Evolutionary conservation across 2,329 filamentous ascomycete genomes (phyloP).

Genomic region (Beauveria varroae): DNA sequence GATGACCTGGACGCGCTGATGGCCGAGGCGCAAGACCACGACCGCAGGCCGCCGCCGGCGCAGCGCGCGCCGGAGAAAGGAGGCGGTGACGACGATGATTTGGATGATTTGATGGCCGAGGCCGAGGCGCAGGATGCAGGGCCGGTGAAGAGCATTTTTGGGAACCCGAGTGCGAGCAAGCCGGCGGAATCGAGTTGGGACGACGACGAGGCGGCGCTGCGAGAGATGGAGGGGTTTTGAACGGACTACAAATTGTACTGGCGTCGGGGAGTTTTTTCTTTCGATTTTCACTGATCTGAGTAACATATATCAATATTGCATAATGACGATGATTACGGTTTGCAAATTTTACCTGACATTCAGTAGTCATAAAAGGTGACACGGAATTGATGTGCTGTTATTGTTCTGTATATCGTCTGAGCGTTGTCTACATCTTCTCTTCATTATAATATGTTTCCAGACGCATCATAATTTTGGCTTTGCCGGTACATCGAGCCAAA

Average conservation of each 20-base stretch:
- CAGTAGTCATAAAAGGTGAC: neutral
- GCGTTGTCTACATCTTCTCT: neutral
- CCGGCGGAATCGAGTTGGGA: conserved; percentile 36
- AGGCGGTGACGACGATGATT: conserved; percentile 35
- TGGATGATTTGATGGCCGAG: conserved; percentile 48
- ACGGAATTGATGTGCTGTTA: neutral
- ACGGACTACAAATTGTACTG: neutral
- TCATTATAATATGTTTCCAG: neutral
- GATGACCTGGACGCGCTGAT: conserved; percentile 49
- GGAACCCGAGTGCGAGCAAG: conserved; percentile 3
- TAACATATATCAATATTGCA: neutral
- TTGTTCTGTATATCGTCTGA: neutral
- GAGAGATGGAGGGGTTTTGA: conserved; percentile 50
- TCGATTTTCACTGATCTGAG: too few species aligned
- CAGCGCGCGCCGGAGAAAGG: conserved; percentile 12
- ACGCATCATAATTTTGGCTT: neutral
- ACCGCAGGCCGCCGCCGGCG: conserved; percentile 9
- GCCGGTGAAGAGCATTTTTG: conserved; percentile 2
- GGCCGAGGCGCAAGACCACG: conserved; percentile 35
- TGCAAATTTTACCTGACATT: too few species aligned
- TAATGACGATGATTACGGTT: neutral
- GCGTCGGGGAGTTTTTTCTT: neutral
- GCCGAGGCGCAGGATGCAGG: conserved; percentile 24
- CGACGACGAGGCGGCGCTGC: conserved; percentile 63
- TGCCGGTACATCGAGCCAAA: conserved; percentile 3